These are phyloP conservation scores for Stenocarpella maydis DNA, from an alignment of 2,329 filamentous ascomycete genomes.

Conservation along the genomic window DNA sequence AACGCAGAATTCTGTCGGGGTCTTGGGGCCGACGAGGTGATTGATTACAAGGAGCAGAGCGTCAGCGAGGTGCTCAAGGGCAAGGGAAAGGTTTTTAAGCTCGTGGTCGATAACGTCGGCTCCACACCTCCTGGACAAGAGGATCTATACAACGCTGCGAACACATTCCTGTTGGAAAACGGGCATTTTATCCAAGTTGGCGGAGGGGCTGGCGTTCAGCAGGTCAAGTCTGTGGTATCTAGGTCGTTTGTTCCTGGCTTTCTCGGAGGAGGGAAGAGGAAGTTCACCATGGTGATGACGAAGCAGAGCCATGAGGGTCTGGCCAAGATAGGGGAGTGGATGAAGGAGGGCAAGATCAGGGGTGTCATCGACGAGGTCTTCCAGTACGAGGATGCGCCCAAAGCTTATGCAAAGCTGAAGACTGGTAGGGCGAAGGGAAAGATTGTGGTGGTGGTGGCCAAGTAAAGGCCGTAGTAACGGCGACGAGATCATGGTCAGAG, in stretches of 20 bases:
- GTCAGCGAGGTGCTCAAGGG: constrained; percentile 55
- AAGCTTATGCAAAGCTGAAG: constrained; percentile 67
- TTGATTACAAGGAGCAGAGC: constrained; percentile 65
- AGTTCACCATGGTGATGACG: constrained; percentile 48
- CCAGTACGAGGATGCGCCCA: constrained; percentile 62
- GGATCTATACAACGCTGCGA: constrained; percentile 60
- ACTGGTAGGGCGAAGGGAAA: constrained; percentile 65
- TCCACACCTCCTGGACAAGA: constrained; percentile 43
- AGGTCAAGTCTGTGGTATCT: constrained; percentile 35
- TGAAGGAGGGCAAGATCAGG: constrained; percentile 66
- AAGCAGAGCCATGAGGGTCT: constrained; percentile 54
- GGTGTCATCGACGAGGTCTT: constrained; percentile 63
- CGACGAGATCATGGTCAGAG: not conserved
- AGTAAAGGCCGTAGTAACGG: not conserved
- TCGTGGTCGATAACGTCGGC: constrained; percentile 67
- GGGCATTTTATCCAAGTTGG: constrained; percentile 64
- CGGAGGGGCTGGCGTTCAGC: constrained; percentile 41
- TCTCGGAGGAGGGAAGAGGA: constrained; percentile 51
- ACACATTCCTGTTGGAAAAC: constrained; percentile 57
- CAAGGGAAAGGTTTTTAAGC: constrained; percentile 57
- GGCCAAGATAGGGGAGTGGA: constrained; percentile 59
- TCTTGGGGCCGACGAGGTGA: constrained; percentile 69
- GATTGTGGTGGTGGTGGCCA: constrained; percentile 53
- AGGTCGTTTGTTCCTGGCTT: constrained; percentile 44
- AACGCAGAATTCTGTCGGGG: constrained; percentile 65